Evolutionary conservation across 2,329 filamentous ascomycete genomes (phyloP).

Genomic region (Blastomyces parvus): DNA sequence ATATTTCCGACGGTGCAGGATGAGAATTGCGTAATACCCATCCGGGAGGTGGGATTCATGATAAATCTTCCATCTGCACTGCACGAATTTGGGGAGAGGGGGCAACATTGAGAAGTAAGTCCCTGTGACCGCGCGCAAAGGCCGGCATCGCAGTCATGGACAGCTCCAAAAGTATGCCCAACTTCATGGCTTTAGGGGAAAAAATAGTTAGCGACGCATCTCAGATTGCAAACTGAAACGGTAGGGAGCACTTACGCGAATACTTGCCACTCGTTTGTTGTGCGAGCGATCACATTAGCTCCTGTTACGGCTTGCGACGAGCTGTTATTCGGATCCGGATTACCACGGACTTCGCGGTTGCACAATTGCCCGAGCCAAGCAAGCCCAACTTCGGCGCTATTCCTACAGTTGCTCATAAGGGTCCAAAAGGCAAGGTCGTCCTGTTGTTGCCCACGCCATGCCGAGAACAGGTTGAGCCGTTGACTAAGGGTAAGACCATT

Average conservation of each 20-base stretch:
- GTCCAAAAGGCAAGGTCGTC: conserved; percentile 93
- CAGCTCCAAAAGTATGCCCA: conserved; percentile 87
- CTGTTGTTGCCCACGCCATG: conserved; percentile 67
- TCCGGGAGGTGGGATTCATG: conserved; percentile 86
- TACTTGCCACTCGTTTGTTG: conserved; percentile 80
- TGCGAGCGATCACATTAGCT: conserved; percentile 80
- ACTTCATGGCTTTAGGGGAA: conserved; percentile 55
- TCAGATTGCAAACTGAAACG: background rate
- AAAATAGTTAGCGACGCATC: background rate
- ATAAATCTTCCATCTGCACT: conserved; percentile 72
- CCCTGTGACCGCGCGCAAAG: conserved; percentile 58
- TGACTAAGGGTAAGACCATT: conserved; percentile 56
- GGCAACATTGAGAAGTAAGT: conserved; percentile 65
- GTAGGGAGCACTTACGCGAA: conserved; percentile 50
- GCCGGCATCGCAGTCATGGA: conserved; percentile 73
- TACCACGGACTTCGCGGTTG: conserved; percentile 14
- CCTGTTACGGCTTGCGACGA: conserved; percentile 61
- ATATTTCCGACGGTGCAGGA: conserved; percentile 88
- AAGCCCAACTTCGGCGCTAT: conserved; percentile 72
- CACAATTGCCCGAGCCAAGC: conserved; percentile 87
- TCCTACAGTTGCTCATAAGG: conserved; percentile 68
- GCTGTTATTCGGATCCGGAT: conserved; percentile 15
- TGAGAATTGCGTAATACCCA: conserved; percentile 69
- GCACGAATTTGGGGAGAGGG: conserved; percentile 57
- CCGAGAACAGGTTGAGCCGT: conserved; percentile 77